Conservation (phyloP, 2,329 filamentous ascomycete genomes). For the Parastagonospora nodorum region DNA sequence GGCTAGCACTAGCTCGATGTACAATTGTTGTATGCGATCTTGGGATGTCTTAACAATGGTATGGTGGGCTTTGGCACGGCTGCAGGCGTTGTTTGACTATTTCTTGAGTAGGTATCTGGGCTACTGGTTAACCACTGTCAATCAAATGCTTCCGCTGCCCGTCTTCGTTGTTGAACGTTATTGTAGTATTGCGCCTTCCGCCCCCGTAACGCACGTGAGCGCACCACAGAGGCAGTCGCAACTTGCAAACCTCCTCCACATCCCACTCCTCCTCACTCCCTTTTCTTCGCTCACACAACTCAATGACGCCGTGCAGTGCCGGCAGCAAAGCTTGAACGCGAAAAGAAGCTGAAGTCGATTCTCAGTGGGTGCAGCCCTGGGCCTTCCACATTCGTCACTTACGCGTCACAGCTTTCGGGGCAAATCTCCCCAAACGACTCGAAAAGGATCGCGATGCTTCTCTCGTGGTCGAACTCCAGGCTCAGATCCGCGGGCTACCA, state of each 20-base stretch:
- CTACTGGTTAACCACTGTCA: too few relatives aligned
- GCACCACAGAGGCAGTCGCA: too few relatives aligned
- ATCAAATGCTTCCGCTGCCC: not conserved
- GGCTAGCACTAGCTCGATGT: too few relatives aligned
- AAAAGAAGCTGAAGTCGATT: slow-evolving; percentile 41
- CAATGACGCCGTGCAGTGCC: slow-evolving; percentile 32
- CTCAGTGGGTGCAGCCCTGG: slow-evolving; percentile 27
- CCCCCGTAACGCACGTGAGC: not conserved
- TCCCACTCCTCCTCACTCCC: not conserved
- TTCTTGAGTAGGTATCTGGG: not conserved
- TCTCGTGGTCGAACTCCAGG: slow-evolving; percentile 42
- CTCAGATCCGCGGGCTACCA: slow-evolving; percentile 50
- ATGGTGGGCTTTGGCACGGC: too few relatives aligned
- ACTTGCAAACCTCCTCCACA: not conserved
- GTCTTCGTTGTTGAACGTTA: not conserved
- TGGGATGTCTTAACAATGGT: too few relatives aligned
- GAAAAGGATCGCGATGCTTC: slow-evolving; percentile 19
- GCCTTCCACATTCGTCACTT: slow-evolving; percentile 1
- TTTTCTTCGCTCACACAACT: not conserved
- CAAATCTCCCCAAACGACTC: slow-evolving; percentile 31
- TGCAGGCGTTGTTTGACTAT: not conserved
- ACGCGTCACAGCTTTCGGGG: slow-evolving; percentile 40
- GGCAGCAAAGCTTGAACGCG: slow-evolving; percentile 36
- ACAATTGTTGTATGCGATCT: too few relatives aligned
- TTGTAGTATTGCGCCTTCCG: slow-evolving; percentile 5